phyloP scores from a whole-genome alignment of 306 rosid genomes.

The Prunus padus region DNA sequence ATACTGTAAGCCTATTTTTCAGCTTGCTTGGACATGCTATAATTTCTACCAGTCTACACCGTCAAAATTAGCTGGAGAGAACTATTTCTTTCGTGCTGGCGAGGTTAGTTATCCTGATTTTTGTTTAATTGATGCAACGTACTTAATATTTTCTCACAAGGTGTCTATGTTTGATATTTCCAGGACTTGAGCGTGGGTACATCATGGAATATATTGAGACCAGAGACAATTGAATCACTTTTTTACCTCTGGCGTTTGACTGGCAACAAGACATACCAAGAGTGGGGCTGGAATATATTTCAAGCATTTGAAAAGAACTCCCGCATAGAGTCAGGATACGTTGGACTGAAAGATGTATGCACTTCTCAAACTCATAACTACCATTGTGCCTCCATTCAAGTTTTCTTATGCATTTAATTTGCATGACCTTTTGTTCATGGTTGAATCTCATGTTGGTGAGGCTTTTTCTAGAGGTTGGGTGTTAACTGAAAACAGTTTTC shows the following conservation, averaged over 20 bases:
- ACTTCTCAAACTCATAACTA: slow-evolving; percentile 20
- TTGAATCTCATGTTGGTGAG: background rate
- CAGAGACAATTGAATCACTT: slow-evolving; percentile 95
- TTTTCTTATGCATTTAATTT: slow-evolving; percentile 13
- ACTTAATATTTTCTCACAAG: slow-evolving; percentile 12
- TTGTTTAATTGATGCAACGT: slow-evolving; percentile 10
- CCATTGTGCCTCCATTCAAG: background rate
- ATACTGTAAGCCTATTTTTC: slow-evolving; percentile 29
- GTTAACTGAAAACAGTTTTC: background rate
- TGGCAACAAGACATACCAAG: slow-evolving; percentile 94
- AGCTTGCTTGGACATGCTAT: slow-evolving; percentile 99
- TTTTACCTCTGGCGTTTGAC: slow-evolving; percentile 96
- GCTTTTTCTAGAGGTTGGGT: no score
- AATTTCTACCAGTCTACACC: slow-evolving; percentile 96
- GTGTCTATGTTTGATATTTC: slow-evolving; percentile 23
- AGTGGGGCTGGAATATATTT: slow-evolving; percentile 99
- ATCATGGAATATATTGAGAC: slow-evolving; percentile 97
- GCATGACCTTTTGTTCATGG: background rate
- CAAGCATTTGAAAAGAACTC: slow-evolving; percentile 98
- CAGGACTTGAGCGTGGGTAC: slow-evolving; percentile 96
- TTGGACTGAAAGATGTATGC: slow-evolving; percentile 95
- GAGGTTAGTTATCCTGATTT: slow-evolving; percentile 58
- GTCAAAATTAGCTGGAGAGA: slow-evolving; percentile 97
- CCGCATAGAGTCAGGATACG: slow-evolving; percentile 86
- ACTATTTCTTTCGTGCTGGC: slow-evolving; percentile 75